Percentiles rank a stretch among this genome's conserved stretches.
Conservation (phyloP, 2,329 filamentous ascomycete species). For the Periconia digitata region DNA sequence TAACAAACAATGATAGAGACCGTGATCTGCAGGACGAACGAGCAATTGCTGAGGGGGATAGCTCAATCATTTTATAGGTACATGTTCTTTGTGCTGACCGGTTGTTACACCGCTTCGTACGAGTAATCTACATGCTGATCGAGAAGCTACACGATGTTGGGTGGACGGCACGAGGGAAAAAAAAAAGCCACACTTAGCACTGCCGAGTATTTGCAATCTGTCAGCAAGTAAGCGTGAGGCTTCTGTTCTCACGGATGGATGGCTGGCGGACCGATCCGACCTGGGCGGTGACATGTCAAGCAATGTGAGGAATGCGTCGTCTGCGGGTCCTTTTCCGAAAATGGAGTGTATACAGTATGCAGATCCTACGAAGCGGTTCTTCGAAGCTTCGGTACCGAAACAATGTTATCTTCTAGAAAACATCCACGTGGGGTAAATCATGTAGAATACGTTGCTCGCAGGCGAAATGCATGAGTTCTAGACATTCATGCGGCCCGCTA, state of each 20-base stretch:
- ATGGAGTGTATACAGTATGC: neutral
- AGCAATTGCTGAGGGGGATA: neutral
- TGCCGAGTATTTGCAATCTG: neutral
- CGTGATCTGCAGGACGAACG: neutral
- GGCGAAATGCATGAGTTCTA: neutral
- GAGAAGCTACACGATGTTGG: neutral
- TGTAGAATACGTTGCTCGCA: neutral
- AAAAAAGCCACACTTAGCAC: neutral
- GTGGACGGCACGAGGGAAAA: neutral
- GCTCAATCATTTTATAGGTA: neutral
- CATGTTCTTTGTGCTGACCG: neutral
- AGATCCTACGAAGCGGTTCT: neutral
- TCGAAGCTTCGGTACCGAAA: neutral
- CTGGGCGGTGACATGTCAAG: neutral
- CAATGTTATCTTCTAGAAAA: neutral
- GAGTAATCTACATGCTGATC: neutral
- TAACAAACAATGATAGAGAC: conserved; percentile 7
- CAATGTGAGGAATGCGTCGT: neutral
- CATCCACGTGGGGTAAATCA: neutral
- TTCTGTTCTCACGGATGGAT: neutral
- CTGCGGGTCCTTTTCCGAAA: neutral
- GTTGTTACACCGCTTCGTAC: neutral
- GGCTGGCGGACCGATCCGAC: neutral
- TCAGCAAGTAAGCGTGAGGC: neutral
- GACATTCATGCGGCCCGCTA: neutral